phyloP scores from a whole-genome alignment of 768 basidiomycete genomes.

The Pulveroboletus sp. region DNA sequence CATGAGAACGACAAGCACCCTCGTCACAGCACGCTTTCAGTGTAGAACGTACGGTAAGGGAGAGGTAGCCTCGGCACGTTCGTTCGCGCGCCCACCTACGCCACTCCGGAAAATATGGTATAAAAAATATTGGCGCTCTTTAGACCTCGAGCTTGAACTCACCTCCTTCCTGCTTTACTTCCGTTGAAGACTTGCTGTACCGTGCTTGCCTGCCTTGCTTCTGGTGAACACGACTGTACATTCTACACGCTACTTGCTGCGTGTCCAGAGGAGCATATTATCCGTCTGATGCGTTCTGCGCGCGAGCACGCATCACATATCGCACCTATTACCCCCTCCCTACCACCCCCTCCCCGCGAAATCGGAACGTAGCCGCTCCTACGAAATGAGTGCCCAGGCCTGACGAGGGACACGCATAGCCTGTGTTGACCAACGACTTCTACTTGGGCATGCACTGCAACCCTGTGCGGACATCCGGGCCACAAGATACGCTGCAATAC shows the following conservation, averaged over 20 bases:
- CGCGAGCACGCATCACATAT: not conserved
- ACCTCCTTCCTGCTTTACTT: not conserved
- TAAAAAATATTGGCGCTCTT: not conserved
- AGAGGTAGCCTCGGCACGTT: too few relatives aligned
- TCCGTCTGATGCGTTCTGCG: not conserved
- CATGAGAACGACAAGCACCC: not conserved
- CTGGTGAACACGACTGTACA: not conserved
- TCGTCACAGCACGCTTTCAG: too few relatives aligned
- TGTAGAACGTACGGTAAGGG: not conserved
- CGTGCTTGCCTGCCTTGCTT: not conserved
- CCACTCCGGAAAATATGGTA: not conserved
- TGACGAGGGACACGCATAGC: not conserved
- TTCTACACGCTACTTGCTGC: not conserved
- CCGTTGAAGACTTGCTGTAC: not conserved
- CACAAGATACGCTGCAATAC: too few relatives aligned
- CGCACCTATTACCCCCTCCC: not conserved
- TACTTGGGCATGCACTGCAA: slow-evolving; percentile 44
- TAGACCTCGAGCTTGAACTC: not conserved
- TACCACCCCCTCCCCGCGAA: not conserved
- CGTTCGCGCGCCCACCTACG: not conserved
- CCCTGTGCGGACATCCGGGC: slow-evolving; percentile 28
- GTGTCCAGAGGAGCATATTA: not conserved
- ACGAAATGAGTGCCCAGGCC: too few relatives aligned
- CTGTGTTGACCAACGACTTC: slow-evolving; percentile 34
- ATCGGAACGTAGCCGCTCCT: not conserved